Evolutionary conservation across 805 yeast species (phyloP).

Genomic region (Wickerhamiella cacticola): DNA sequence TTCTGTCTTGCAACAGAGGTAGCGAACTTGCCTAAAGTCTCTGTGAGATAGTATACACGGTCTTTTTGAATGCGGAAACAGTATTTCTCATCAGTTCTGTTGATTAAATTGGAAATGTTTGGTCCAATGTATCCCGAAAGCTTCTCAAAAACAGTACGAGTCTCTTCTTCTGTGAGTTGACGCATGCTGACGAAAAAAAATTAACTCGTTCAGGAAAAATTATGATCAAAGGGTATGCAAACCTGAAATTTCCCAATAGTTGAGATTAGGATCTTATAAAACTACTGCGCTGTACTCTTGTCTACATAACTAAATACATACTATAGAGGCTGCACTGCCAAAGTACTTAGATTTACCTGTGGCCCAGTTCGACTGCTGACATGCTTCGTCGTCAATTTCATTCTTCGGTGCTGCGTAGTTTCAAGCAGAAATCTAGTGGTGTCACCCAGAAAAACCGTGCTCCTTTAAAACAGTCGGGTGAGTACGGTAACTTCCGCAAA

Average conservation of each 20-base stretch:
- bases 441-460: conserved; percentile 12
- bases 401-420: conserved; percentile 10
- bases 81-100: conserved; percentile 72
- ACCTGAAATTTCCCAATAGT: too few species aligned
- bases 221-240: too few species aligned
- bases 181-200: conserved; percentile 47
- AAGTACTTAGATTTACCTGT: too few species aligned
- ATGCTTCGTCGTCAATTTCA: conserved; percentile 13
- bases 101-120: conserved; percentile 77
- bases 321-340: too few species aligned
- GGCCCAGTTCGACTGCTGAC: not conserved
- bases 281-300: too few species aligned
- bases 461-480: conserved; percentile 20
- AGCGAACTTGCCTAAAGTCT: conserved; percentile 70
- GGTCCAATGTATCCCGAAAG: conserved; percentile 95
- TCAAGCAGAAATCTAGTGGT: conserved; percentile 15
- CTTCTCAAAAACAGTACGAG: conserved; percentile 90
- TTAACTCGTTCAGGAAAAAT: too few species aligned
- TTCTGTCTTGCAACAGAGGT: conserved; percentile 82
- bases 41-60: conserved; percentile 81
- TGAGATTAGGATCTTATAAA: too few species aligned
- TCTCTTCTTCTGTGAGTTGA: conserved; percentile 91
- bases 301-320: too few species aligned
- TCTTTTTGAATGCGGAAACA: conserved; percentile 94
- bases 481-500: conserved; percentile 19